Percentiles rank a stretch among this genome's conserved stretches.
phyloP scores from a whole-genome alignment of 768 basidiomycete genomes.

The Filobasidium floriforme region DNA sequence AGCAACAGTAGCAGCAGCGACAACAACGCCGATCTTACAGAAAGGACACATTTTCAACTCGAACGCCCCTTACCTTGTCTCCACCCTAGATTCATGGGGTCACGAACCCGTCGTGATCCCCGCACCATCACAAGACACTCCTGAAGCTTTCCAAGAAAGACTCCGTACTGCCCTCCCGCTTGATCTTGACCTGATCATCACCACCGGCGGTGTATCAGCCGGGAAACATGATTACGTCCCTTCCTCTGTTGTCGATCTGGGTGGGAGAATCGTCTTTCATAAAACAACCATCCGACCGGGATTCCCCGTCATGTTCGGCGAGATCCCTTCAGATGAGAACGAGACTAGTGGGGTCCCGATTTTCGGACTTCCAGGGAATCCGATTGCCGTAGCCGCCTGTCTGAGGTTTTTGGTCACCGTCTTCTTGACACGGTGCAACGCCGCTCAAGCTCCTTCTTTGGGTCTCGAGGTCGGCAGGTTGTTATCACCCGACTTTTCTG shows the following conservation, averaged over 20 bases:
- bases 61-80: conserved; percentile 16
- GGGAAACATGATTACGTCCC: conserved; percentile 21
- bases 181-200: conserved; percentile 14
- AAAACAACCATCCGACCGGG: conserved; percentile 16
- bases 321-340: neutral
- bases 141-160: conserved; percentile 9
- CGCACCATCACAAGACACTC: neutral
- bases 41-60: conserved; percentile 16
- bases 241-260: conserved; percentile 10
- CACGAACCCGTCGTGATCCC: neutral
- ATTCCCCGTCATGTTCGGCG: conserved; percentile 17
- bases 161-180: neutral
- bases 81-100: conserved; percentile 12
- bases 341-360: neutral
- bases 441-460: neutral
- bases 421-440: neutral
- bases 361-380: conserved; percentile 19
- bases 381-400: conserved; percentile 17
- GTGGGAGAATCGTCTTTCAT: conserved; percentile 16
- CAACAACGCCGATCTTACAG: neutral
- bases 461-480: neutral
- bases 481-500: neutral
- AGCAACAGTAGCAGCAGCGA: too few species aligned
- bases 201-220: conserved; percentile 17
- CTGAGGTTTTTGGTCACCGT: conserved; percentile 14